These are phyloP conservation scores for Fistulinella prunicolor DNA, from an alignment of 768 basidiomycete genomes.

Conservation along the genomic window DNA sequence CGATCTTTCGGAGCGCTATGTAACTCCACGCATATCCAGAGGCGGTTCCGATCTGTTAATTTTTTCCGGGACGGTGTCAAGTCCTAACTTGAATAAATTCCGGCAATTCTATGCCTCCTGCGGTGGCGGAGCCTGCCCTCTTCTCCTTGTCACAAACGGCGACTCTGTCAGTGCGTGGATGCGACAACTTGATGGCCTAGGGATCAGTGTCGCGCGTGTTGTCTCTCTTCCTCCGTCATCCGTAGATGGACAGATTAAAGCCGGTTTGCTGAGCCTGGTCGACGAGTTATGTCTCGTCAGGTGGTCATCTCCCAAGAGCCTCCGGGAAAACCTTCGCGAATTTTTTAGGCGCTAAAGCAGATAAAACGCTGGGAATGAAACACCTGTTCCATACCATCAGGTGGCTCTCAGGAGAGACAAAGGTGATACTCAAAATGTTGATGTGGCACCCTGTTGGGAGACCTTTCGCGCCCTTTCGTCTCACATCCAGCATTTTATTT, in stretches of 20 bases:
- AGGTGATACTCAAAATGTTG: too few species aligned
- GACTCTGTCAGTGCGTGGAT: slow-evolving; percentile 11
- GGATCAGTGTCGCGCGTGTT: slow-evolving; percentile 17
- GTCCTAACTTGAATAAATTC: slow-evolving; percentile 8
- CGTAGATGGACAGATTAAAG: not conserved
- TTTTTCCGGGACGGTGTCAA: slow-evolving; percentile 14
- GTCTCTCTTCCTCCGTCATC: slow-evolving; percentile 1
- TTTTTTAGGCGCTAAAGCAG: slow-evolving; percentile 15
- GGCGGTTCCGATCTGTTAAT: slow-evolving; percentile 25
- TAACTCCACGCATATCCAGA: slow-evolving; percentile 17
- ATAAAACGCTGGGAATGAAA: slow-evolving; percentile 4
- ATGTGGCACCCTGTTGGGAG: too few species aligned
- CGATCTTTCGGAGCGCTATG: slow-evolving; percentile 12
- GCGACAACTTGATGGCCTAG: slow-evolving; percentile 3
- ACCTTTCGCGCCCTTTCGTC: too few species aligned
- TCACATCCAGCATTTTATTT: too few species aligned
- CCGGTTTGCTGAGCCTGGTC: slow-evolving; percentile 5
- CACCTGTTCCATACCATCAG: not conserved
- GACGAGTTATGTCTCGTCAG: slow-evolving; percentile 27
- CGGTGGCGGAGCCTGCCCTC: slow-evolving; percentile 22
- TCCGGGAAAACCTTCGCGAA: slow-evolving; percentile 9
- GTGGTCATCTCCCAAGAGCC: slow-evolving; percentile 16
- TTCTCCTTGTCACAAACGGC: slow-evolving; percentile 20
- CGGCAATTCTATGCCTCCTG: slow-evolving; percentile 15
- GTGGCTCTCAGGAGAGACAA: too few species aligned